Conservation (phyloP, 1,139 yeast species). For the Debaryomyces robertsiae region DNA sequence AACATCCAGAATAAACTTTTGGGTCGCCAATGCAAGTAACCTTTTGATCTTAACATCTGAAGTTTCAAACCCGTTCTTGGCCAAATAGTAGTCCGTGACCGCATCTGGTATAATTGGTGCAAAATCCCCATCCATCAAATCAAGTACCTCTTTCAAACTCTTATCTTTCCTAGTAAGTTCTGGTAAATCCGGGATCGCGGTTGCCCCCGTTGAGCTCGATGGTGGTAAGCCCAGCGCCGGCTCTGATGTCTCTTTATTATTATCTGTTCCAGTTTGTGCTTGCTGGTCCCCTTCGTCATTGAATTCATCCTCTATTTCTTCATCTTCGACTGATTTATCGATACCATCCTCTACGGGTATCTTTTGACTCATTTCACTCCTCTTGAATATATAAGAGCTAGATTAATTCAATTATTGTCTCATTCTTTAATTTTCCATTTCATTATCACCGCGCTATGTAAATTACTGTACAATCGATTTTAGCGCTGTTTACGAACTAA, state of each 20-base stretch:
- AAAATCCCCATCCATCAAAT: constrained; percentile 83
- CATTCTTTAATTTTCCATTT: neutral
- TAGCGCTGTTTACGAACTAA: too few relatives aligned
- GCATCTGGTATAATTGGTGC: constrained; percentile 98
- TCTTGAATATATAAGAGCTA: too few relatives aligned
- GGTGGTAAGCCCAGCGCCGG: constrained; percentile 10
- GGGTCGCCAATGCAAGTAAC: constrained; percentile 89
- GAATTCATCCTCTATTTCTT: constrained; percentile 32
- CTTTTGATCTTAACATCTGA: constrained; percentile 81
- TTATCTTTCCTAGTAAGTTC: constrained; percentile 82
- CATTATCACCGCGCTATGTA: constrained; percentile 8
- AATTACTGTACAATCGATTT: too few relatives aligned
- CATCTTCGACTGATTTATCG: constrained; percentile 21
- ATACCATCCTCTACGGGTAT: constrained; percentile 10
- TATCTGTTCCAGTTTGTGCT: constrained; percentile 5
- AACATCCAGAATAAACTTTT: constrained; percentile 89
- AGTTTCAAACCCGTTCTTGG: constrained; percentile 86
- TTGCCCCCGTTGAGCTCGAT: constrained; percentile 6
- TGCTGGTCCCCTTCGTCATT: constrained; percentile 20
- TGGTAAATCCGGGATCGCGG: constrained; percentile 55
- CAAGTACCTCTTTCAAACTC: constrained; percentile 80
- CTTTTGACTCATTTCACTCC: constrained; percentile 11
- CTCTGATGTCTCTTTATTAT: constrained; percentile 14
- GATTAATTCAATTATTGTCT: too few relatives aligned
- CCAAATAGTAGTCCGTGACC: constrained; percentile 91